Conservation (phyloP, 2,329 filamentous ascomycete species). For the Plenodomus biglobosus region DNA sequence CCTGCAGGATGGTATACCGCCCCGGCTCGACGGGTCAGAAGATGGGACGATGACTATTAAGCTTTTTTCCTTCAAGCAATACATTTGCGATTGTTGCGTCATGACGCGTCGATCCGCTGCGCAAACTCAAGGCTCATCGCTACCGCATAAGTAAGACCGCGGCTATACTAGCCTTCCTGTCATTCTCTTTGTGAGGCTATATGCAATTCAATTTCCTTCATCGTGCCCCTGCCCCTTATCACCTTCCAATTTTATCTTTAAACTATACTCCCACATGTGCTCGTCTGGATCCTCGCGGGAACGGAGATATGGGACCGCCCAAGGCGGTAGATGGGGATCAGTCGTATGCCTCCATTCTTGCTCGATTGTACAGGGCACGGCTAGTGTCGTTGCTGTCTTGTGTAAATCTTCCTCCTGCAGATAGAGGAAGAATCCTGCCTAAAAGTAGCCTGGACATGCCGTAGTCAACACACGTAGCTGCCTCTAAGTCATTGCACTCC, state of each 20-base stretch:
- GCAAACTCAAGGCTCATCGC: no score
- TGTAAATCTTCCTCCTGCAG: not conserved
- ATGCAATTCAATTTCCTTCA: constrained; percentile 20
- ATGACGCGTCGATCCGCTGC: no score
- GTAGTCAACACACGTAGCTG: no score
- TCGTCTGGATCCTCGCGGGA: constrained; percentile 30
- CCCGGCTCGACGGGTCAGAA: no score
- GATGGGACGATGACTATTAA: no score
- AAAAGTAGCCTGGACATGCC: no score
- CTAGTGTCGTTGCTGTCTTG: constrained; percentile 10
- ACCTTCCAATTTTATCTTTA: constrained; percentile 29
- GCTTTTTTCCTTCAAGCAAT: not conserved
- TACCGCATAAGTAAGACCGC: not conserved
- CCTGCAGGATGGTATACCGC: no score
- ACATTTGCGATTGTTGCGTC: no score
- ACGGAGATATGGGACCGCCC: constrained; percentile 25
- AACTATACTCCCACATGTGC: constrained; percentile 29
- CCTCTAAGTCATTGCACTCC: no score
- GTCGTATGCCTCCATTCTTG: constrained; percentile 31
- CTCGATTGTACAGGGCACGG: constrained; percentile 22
- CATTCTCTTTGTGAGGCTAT: constrained; percentile 14
- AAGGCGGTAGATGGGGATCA: constrained; percentile 28
- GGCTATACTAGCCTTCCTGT: constrained; percentile 3
- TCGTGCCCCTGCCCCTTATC: constrained; percentile 14
- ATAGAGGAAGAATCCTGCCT: no score